Conservation (phyloP, 2,329 filamentous ascomycete genomes). For the Tolypocladium guangdongense region DNA sequence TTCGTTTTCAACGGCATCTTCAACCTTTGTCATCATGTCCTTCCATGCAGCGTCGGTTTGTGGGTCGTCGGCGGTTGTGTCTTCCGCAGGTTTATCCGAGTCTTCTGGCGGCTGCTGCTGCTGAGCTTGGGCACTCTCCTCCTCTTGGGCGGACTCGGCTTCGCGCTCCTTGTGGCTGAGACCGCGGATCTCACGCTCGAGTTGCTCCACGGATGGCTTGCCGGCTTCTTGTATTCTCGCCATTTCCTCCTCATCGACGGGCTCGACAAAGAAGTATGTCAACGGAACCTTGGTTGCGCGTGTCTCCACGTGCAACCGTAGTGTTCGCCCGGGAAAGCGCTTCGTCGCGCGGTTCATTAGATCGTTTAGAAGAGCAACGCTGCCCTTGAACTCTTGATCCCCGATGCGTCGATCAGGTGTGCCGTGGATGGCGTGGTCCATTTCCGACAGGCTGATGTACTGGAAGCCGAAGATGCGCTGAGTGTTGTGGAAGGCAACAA, state of each 20-base stretch:
- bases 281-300: constrained; percentile 47
- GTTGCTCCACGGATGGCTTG: constrained; percentile 53
- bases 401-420: constrained; percentile 56
- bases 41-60: constrained; percentile 36
- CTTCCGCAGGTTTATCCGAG: constrained; percentile 8
- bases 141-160: constrained; percentile 7
- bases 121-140: constrained; percentile 9
- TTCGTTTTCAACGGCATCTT: constrained; percentile 47
- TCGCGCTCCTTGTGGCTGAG: constrained; percentile 25
- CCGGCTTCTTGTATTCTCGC: constrained; percentile 60
- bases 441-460: constrained; percentile 75
- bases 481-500: constrained; percentile 92
- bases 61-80: constrained; percentile 8
- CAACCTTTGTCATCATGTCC: constrained; percentile 42
- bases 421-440: constrained; percentile 86
- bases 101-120: constrained; percentile 10
- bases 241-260: constrained; percentile 64
- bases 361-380: constrained; percentile 68
- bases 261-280: constrained; percentile 87
- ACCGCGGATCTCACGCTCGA: constrained; percentile 53
- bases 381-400: constrained; percentile 75
- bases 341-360: constrained; percentile 64
- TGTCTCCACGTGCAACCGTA: constrained; percentile 77
- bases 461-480: constrained; percentile 96
- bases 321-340: constrained; percentile 62